phyloP scores from a whole-genome alignment of 1,284 basidiomycete genomes.

The Fomitopsis betulina region DNA sequence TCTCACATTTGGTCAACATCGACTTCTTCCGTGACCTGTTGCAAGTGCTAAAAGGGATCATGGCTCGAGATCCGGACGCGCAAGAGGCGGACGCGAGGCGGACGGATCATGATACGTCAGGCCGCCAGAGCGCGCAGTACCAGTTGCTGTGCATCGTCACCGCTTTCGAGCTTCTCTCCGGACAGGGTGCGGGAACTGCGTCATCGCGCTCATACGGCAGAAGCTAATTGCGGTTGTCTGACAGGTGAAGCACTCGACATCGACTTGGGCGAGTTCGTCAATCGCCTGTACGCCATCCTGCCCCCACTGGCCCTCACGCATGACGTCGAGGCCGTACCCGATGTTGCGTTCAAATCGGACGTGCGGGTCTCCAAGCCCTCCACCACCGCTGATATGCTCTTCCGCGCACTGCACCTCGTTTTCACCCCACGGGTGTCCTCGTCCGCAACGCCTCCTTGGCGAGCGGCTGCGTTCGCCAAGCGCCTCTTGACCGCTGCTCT shows the following conservation, averaged over 20 bases:
- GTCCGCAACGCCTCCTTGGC: slow-evolving; percentile 62
- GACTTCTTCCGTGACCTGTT: slow-evolving; percentile 98
- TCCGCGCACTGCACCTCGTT: slow-evolving; percentile 77
- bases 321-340: slow-evolving; percentile 41
- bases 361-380: slow-evolving; percentile 26
- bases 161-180: slow-evolving; percentile 93
- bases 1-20: slow-evolving; percentile 95
- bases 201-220: background rate
- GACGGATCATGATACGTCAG: slow-evolving; percentile 33
- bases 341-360: slow-evolving; percentile 16
- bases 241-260: slow-evolving; percentile 93
- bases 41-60: slow-evolving; percentile 78
- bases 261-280: slow-evolving; percentile 88
- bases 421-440: slow-evolving; percentile 67
- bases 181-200: slow-evolving; percentile 66
- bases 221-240: slow-evolving; percentile 2
- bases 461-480: slow-evolving; percentile 89
- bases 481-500: slow-evolving; percentile 78
- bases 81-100: slow-evolving; percentile 34
- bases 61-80: slow-evolving; percentile 42
- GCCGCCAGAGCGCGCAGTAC: slow-evolving; percentile 41
- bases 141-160: slow-evolving; percentile 89
- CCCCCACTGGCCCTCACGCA: slow-evolving; percentile 52
- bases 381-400: slow-evolving; percentile 71
- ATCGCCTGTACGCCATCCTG: slow-evolving; percentile 70